Evolutionary conservation across 768 basidiomycete genomes (phyloP), one percentile per base, ranked within the genome.

Genomic region (Boletus reticulatus): DNA sequence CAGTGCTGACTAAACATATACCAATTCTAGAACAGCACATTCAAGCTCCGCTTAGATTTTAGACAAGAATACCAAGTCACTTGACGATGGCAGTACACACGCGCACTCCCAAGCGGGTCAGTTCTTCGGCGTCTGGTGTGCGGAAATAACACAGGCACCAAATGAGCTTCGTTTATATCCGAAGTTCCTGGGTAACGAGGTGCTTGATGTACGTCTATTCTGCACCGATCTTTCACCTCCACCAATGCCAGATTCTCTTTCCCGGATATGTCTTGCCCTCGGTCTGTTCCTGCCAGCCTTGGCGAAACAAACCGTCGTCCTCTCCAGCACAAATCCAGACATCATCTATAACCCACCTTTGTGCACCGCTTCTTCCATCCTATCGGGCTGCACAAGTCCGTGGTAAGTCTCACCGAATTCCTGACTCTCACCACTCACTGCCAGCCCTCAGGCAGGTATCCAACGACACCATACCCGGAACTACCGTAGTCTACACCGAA

Each of bases 401-500:
- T 71, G 69, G 69, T 54, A 24, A 39, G 67, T 50, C 34, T n/a
- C 4, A 4, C 5, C 8, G 10, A 13, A 0, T 27, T 7, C 9
- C 12, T 20, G 19, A 16, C 13, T 10, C 12, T 19, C 14, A 29
- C 12, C 22, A 13, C 39, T 42, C 2, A 58, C 42, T 17, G 5
- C 27, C n/a, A n/a, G n/a, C 19, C 42, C 27, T 14, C 17, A 72
- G 69, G 69, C 67, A 65, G 43, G 19, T 51, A 53, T 56, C 60
- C 3, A 68, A 64, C 12, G 43, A 53, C 50, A 52, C 58, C 4
- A 29, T 42, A 41, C 34, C 53, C 20, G 68, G 60, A 12, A 58
- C 50, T 2, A 48, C 60, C 17, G 8, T 62, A 11, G 61, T 71
- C 27, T 68, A 75, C 37, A 79, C 81, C 19, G 57, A 66, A 43